Evolutionary conservation across 352 stramenopile species (phyloP), one percentile per base, ranked within the genome.

Genomic region (Phytopythium mirpurense): DNA sequence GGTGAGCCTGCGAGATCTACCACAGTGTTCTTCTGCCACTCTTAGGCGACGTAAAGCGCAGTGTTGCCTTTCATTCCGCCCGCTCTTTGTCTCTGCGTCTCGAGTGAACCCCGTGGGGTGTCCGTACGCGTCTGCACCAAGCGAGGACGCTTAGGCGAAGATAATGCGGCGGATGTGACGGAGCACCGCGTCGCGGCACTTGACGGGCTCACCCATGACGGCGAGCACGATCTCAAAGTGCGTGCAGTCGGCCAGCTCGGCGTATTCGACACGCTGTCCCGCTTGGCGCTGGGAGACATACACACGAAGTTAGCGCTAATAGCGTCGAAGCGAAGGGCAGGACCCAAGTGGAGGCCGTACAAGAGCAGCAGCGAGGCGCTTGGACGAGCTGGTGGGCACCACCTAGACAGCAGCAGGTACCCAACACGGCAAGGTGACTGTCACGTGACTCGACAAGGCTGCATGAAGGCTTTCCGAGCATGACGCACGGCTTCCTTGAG

Each of bases 191-290:
- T 49, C 37, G 21, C 70, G 75, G 56, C 64, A 80, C 8, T 62
- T 36, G 18, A 86, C 65, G 38, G 65, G 61, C 54, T 88, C 74
- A 11, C 74, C 78, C 78, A 88, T 86, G 27, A 69, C 58, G n/a
- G 78, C 72, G 49, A 88, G 82, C 27, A 86, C 57, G 38, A 88
- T 76, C 46, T 80, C 68, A 57, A 83, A 69, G 57, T 88, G 77
- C 34, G 73, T 72, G 48, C 74, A 85, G 23, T 72, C 54, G 9
- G 46, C 38, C 21, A 88, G 56, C 57, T 74, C 58, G 24, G 57
- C 61, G 42, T 73, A 86, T 41, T 70, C 65, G 21, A 63, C 72
- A 26, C 40, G 29, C 58, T 85, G 68, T 7, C 60, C 62, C 18
- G 74, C 64, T 62, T 77, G 46, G 40, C 57, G 63, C 78, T 86